A percentile compares a stretch with the other conserved stretches of the same genome.
Evolutionary conservation across 1,139 yeast species (phyloP).

Genomic region (Meyerozyma sp.): DNA sequence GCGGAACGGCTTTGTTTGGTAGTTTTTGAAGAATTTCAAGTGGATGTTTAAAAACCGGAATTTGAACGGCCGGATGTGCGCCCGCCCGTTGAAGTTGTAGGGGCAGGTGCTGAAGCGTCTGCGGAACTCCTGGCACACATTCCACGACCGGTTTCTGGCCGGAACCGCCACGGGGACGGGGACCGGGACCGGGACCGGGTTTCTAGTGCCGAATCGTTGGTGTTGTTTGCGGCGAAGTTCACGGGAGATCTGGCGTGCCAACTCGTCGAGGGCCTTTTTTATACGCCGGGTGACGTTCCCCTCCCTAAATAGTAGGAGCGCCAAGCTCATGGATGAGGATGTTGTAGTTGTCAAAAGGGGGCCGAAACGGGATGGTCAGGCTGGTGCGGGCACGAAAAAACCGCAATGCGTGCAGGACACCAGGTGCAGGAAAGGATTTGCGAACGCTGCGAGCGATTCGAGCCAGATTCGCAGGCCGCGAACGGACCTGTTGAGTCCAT

Average conservation of each 20-base stretch:
- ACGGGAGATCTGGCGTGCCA: conserved; percentile 20
- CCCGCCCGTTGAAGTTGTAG: conserved; percentile 2
- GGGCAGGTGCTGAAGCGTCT: conserved; percentile 3
- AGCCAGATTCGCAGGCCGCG: neutral
- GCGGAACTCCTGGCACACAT: conserved; percentile 1
- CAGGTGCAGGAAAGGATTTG: neutral
- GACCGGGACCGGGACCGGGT: conserved; percentile 21
- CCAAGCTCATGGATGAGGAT: neutral
- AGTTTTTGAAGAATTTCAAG: neutral
- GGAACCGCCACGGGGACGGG: conserved; percentile 24
- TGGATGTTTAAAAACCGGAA: neutral
- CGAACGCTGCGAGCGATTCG: neutral
- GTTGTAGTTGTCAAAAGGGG: neutral
- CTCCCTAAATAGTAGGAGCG: conserved; percentile 12
- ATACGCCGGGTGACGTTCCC: conserved; percentile 23
- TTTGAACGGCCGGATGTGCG: neutral
- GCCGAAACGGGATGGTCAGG: neutral
- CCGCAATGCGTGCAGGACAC: too few species aligned
- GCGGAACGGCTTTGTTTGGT: neutral
- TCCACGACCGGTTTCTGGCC: conserved; percentile 8
- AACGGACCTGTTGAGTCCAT: too few species aligned
- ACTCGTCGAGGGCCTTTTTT: conserved; percentile 27
- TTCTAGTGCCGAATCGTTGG: conserved; percentile 4
- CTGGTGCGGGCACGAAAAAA: neutral
- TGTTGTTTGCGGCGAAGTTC: conserved; percentile 7